Evolutionary conservation across 768 basidiomycete species (phyloP), one percentile per base, ranked within the genome.

Genomic region (Lentinus tigrinus): DNA sequence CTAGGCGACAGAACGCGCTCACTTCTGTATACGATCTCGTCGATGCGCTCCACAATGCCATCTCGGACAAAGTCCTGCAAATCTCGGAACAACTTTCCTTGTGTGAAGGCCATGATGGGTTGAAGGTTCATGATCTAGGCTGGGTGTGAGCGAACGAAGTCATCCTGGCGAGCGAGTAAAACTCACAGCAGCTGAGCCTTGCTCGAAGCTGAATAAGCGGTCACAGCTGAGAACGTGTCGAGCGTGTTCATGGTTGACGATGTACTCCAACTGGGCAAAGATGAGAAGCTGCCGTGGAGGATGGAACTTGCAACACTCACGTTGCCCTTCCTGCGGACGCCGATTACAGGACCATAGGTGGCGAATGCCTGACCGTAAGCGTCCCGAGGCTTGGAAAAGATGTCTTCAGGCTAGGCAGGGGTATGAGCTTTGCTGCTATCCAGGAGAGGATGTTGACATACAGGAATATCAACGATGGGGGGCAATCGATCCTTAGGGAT

Each of bases 81-180:
- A 49, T 71, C 69, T 2, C 60, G 65, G 55, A 72, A 72, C 46
- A 72, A 67, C 10, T 61, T 61, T 31, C 69, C 69, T 13, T 54
- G 49, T 42, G 68, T 68, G 46, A 66, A 57, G 4, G 61, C 64
- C 37, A 72, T 64, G 27, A 69, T 62, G 2, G 67, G 70, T 24
- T 69, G 67, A n/a, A 72, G 57, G 50, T 73, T 72, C 60, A 73
- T 65, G 38, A 72, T 63, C 71, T 74, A 28, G n/a, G 5, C 17
- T 19, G 17, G 21, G 17, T 4, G 16, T 17, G 23, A 36, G 6
- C 26, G 24, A 43, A 34, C n/a, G 17, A 28, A 10, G 17, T n/a
- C 53, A 19, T 11, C 9, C 10, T 16, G 13, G 9, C 10, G 27
- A 10, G 40, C 34, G 21, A 51, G 26, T 17, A 36, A 42, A 26